Base-by-base conservation (phyloP, 1,139 yeast genomes). In the Taiozyma sp. region DNA sequence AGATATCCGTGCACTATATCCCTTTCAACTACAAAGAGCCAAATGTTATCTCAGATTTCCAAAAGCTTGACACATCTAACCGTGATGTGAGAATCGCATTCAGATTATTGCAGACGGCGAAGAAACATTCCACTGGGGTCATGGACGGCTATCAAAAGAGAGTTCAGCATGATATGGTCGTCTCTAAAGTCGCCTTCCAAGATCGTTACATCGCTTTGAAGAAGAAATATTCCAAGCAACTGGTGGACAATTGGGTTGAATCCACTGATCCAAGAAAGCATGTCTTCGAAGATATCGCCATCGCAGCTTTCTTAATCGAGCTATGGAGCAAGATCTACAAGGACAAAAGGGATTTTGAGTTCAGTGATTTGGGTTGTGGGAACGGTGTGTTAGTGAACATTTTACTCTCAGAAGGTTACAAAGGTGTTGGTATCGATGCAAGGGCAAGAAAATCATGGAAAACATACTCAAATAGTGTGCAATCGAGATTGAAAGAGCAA, bases 251-350 rank as follows among this genome's bases (percentile, higher is more conserved):
- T 59, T 93, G 99, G 99, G 81, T 77, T 22, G 99, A 93, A 67
- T 83, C 85, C 44, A 93, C 99, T 2, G 97, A 93, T 67, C 98
- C 98, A 1, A 80, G 84, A 60, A 93, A 93, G 66, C 99, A 93
- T 68, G 98, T 91, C 0, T 93, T 91, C 70, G 99, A 93, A 71
- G 99, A 93, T 65, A 77, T 93, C 50, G 96, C 97, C 2, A 91
- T 93, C 58, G 98, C 98, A 0, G 96, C 98, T 0, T 93, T 91
- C 61, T 72, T 93, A 53, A 86, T 91, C n/a, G 96, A 88, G 65
- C 75, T 88, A 41, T 91, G 98, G 98, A 71, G 70, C 8, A 71
- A 76, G 45, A 79, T 80, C 51, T 87, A 84, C 57, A n/a, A 47
- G 24, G 64, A 69, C 39, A 68, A 68, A 41, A 72, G 73, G 35